phyloP scores from a whole-genome alignment of 164 flowering plant species.

The Liriodendron chinense region DNA sequence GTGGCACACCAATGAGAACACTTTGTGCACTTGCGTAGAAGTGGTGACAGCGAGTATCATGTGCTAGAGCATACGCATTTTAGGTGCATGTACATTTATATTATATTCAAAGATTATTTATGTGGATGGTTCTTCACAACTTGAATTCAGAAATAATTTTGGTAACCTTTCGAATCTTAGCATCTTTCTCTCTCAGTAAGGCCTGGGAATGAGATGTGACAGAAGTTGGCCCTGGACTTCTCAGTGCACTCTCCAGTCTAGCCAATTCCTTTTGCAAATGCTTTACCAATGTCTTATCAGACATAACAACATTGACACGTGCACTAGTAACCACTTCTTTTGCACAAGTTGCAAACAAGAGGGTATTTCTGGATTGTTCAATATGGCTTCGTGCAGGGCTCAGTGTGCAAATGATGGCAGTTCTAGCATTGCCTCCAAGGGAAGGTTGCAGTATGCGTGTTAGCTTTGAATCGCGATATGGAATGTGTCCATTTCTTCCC shows the following conservation, averaged over 20 bases:
- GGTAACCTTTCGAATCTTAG: slow-evolving; percentile 79
- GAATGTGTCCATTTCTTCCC: slow-evolving; percentile 78
- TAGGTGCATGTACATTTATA: too few species aligned
- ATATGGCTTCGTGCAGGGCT: slow-evolving; percentile 85
- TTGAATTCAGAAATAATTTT: not conserved
- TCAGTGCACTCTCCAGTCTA: slow-evolving; percentile 67
- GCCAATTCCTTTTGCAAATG: slow-evolving; percentile 80
- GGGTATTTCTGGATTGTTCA: slow-evolving; percentile 95
- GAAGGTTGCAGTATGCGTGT: slow-evolving; percentile 91
- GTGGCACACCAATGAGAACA: too few species aligned
- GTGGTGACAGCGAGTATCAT: too few species aligned
- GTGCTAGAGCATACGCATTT: too few species aligned
- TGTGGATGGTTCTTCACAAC: not conserved
- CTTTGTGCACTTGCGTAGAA: too few species aligned
- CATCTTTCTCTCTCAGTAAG: slow-evolving; percentile 70
- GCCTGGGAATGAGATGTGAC: slow-evolving; percentile 29
- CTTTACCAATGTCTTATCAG: slow-evolving; percentile 92
- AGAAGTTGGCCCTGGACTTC: slow-evolving; percentile 32
- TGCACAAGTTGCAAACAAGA: slow-evolving; percentile 89
- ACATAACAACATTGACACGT: slow-evolving; percentile 77
- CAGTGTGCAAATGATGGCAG: slow-evolving; percentile 94
- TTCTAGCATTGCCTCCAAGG: slow-evolving; percentile 90
- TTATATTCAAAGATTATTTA: not conserved
- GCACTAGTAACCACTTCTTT: slow-evolving; percentile 84
- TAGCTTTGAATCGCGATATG: slow-evolving; percentile 89